Base-by-base conservation (phyloP, 192 early-diverging fungal genomes). In the Podochytrium sp. region DNA sequence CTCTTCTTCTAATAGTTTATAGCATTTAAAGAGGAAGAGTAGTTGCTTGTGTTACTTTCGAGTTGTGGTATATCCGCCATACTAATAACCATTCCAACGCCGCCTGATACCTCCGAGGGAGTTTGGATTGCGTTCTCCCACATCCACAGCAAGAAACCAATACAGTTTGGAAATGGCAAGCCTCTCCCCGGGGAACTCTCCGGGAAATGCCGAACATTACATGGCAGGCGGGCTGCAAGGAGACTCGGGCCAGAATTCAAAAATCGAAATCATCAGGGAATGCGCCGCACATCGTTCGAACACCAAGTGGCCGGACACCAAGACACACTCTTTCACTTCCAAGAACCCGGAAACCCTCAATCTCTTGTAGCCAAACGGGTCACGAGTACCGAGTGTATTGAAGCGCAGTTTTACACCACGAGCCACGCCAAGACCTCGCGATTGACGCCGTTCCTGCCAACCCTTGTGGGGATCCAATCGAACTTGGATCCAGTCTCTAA, bases 271-370 rank as follows among this genome's bases (percentile, higher is more conserved):
- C 12, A 3, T 57, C 30, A 14, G 3, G 25, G 34, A 61, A 40
- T 39, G 3, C 16, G 16, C 16, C 27, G 32, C 10, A 14, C 30
- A 35, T 1, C 23, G 29, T 53, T 12, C 12, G 37, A 34, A 27
- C 67, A 70, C 4, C 73, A 65, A 47, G 61, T 72, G 18, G 71
- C 71, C 16, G 71, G 71, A 18, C 71, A 72, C 37, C 14, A 64
- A 30, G 27, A 41, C 3, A n/a, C 53, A 4, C 64, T 66, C 14
- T 66, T 61, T 32, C 16, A 34, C n/a, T 20, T 20, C 7, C 18
- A 61, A 61, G 59, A 18, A 34, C 34, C 35, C 55, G 27, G 14
- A 57, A 32, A 10, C 6, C 35, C n/a, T 40, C 47, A 14, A 14
- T n/a, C 47, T 49, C 47, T 12, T n/a, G 47, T 49, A 14, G 59